Conservation (phyloP, 129 eudicot genomes). For the Flaveria ramosissima region DNA sequence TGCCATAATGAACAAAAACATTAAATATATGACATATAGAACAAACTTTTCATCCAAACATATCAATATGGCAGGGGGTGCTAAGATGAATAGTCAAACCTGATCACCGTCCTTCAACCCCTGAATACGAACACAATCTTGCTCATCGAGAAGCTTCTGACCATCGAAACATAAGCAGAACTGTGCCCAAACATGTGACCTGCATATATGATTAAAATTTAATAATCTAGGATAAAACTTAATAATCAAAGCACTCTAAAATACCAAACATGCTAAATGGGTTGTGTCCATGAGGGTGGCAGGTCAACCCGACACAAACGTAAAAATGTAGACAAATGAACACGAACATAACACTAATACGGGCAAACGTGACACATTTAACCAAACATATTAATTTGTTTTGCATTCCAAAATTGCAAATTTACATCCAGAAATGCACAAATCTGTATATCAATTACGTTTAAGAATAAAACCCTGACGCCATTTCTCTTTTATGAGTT, state of each 20-base stretch:
- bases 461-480: neutral
- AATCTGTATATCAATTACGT: neutral
- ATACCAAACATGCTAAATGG: neutral
- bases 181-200: constrained; percentile 84
- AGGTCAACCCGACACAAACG: neutral
- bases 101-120: constrained; percentile 73
- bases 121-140: constrained; percentile 36
- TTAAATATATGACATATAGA: no score
- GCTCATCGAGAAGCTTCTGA: constrained; percentile 57
- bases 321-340: neutral
- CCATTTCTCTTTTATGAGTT: neutral
- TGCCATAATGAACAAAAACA: neutral
- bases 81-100: constrained; percentile 35
- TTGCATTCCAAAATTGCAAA: neutral
- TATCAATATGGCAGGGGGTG: no score
- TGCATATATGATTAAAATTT: constrained; percentile 30
- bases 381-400: neutral
- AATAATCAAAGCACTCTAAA: neutral
- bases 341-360: neutral
- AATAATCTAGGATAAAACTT: neutral
- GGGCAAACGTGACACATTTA: neutral
- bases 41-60: no score
- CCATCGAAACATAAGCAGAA: constrained; percentile 70
- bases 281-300: neutral
- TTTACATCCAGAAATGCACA: neutral